These are phyloP conservation scores for Nannochloropsis gaditana DNA, from an alignment of 108 stramenopile species.

Conservation along the genomic window DNA sequence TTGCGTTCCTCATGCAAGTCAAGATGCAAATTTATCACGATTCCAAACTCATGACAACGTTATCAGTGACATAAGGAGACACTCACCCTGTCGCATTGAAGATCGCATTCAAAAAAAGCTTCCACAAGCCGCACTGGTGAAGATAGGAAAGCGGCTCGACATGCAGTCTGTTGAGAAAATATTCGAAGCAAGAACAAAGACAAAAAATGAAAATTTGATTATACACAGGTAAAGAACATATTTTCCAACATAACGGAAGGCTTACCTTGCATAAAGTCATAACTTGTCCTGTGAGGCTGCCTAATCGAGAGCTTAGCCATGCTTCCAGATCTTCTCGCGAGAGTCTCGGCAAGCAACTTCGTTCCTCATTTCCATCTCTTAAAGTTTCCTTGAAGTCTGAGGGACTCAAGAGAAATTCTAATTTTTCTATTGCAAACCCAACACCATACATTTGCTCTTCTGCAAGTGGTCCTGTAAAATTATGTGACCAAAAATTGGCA, in stretches of 20 bases:
- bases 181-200: constrained; percentile 11
- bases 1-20: constrained; percentile 49
- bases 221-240: not conserved
- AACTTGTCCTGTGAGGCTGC: not conserved
- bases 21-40: not conserved
- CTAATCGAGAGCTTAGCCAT: not conserved
- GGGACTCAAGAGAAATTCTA: constrained; percentile 8
- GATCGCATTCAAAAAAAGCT: constrained; percentile 29
- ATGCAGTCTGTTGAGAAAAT: constrained; percentile 28
- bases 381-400: not conserved
- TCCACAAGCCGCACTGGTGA: constrained; percentile 54
- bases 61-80: not conserved
- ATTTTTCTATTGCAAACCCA: constrained; percentile 23
- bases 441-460: constrained; percentile 50
- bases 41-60: not conserved
- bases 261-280: constrained; percentile 14
- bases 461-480: constrained; percentile 40
- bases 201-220: not conserved
- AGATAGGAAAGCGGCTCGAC: constrained; percentile 33
- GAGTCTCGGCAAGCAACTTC: not conserved
- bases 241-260: not conserved
- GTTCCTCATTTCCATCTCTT: not conserved
- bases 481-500: not conserved
- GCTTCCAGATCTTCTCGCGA: not conserved
- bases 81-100: constrained; percentile 44